Conservation (phyloP, 768 basidiomycete species). For the Tricholoma hemisulphureum region DNA sequence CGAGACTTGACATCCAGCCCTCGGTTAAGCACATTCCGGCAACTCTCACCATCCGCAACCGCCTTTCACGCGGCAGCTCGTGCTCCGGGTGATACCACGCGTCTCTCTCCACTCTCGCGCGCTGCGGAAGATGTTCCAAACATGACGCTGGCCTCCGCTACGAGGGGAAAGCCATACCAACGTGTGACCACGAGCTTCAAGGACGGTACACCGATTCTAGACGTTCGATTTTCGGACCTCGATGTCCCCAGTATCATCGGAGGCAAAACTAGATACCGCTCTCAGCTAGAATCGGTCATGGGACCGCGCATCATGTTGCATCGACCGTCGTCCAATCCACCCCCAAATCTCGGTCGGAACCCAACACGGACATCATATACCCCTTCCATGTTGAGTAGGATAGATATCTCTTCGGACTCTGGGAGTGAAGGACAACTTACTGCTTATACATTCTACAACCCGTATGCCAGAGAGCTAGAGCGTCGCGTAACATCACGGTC, state of each 20-base stretch:
- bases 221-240: constrained; percentile 54
- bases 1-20: constrained; percentile 54
- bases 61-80: constrained; percentile 37
- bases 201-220: constrained; percentile 47
- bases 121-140: constrained; percentile 2
- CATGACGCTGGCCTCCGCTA: constrained; percentile 22
- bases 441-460: not conserved
- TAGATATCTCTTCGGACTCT: not conserved
- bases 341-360: not conserved
- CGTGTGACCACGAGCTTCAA: constrained; percentile 52
- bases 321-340: not conserved
- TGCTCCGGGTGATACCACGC: constrained; percentile 16
- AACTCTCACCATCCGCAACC: constrained; percentile 45
- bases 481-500: constrained; percentile 4
- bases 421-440: not conserved
- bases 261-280: constrained; percentile 25
- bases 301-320: not conserved
- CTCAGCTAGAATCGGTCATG: constrained; percentile 16
- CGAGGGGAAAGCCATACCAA: constrained; percentile 21
- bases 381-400: not conserved
- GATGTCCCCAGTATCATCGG: constrained; percentile 40
- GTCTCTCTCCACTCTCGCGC: constrained; percentile 4
- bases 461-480: not conserved
- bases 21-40: constrained; percentile 51
- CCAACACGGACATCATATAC: not conserved